Base-by-base conservation (phyloP, 805 yeast genomes). In the Metschnikowia drakensbergensis region DNA sequence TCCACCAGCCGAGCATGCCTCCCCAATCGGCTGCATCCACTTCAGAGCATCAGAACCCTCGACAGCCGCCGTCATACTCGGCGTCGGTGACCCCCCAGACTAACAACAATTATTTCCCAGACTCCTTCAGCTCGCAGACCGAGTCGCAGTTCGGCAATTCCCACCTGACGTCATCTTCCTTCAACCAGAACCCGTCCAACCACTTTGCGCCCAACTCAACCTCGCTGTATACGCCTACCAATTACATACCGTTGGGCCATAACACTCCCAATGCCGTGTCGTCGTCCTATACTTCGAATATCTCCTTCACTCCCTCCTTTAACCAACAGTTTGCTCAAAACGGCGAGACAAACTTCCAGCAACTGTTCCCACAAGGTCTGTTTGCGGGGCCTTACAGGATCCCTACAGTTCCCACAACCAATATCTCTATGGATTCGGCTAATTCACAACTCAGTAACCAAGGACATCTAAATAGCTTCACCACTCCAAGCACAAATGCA, bases 361-460 rank as follows among this genome's bases (percentile, higher is more conserved):
- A 42, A 25, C 45, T 33, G 38, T 32, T 13, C 27, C 38, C 45
- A 8, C 45, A 32, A 10, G 31, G 32, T 11, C 9, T 32, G 13
- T 30, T 53, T 11, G 29, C 55, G 17, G 56, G 53, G 13, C 39
- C 57, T 1, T 56, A 50, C 50, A 48, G 51, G 37, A 44, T 45
- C 28, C 68, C 67, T 22, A 72, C 81, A 5, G 71, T 72, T 8
- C 80, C 86, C 7, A 81, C 86, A 3, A 81, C 86, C 1, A 75
- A 71, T 50, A 68, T 81, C 29, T 72, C 80, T 11, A 75, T 71
- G 57, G 83, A 79, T 54, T 60, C 70, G 25, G 80, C 77, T 7
- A 58, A 61, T 39, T 49, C 64, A 36, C 56, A 51, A 34, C 47
- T 46, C 27, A 25, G 26, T 13, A 13, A 33, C n/a, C 45, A 32